Evolutionary conservation across 371 early-diverging fungal genomes (phyloP).

Genomic region (Conidiobolus incongruus): DNA sequence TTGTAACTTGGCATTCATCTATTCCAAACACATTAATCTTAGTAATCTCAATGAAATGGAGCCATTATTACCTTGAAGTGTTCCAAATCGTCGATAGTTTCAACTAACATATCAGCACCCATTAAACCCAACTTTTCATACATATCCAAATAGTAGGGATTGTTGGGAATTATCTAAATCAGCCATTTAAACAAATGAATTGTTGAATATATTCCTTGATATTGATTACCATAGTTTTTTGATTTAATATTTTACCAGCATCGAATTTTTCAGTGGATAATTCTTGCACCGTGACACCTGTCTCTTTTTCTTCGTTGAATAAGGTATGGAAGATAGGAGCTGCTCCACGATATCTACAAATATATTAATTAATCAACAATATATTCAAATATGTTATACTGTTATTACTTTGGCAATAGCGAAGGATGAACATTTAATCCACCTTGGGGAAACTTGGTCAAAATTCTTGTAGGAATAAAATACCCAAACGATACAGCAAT

Average conservation of each 20-base stretch:
- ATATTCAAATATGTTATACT: no score
- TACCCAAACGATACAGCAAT: slow-evolving; percentile 84
- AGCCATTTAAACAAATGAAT: slow-evolving; percentile 11
- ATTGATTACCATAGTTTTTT: slow-evolving; percentile 19
- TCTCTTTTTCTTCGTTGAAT: slow-evolving; percentile 38
- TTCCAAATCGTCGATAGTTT: slow-evolving; percentile 33
- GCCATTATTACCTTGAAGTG: slow-evolving; percentile 1
- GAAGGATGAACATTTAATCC: slow-evolving; percentile 79
- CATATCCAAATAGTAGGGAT: slow-evolving; percentile 19
- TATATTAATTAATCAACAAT: no score
- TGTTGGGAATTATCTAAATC: no score
- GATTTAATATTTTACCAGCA: slow-evolving; percentile 63
- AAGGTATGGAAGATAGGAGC: slow-evolving; percentile 81
- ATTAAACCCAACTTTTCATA: slow-evolving; percentile 25
- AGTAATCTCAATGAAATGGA: neutral
- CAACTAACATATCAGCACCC: slow-evolving; percentile 37
- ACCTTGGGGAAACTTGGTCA: slow-evolving; percentile 36
- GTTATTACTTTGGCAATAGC: slow-evolving; percentile 38
- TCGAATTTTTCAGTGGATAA: slow-evolving; percentile 54
- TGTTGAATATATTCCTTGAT: neutral
- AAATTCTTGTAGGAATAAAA: slow-evolving; percentile 53
- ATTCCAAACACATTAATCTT: slow-evolving; percentile 9
- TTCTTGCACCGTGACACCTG: slow-evolving; percentile 79
- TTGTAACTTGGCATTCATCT: no score
- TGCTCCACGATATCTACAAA: slow-evolving; percentile 71